Conservation (phyloP, 257 asterid genomes). For the Anisodus acutangulus region DNA sequence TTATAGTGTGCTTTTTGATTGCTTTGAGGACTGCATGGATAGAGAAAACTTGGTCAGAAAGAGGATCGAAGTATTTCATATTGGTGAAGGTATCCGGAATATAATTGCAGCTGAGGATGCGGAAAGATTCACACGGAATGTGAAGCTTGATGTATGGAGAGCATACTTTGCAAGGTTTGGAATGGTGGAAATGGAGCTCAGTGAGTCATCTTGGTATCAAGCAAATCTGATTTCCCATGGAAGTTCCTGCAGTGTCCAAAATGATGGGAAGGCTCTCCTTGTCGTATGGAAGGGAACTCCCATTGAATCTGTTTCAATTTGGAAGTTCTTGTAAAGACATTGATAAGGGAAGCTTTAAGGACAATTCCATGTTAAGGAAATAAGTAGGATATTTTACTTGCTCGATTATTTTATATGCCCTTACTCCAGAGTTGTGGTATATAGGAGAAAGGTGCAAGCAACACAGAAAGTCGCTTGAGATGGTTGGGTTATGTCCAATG, state of each 20-base stretch:
- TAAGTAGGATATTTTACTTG: neutral
- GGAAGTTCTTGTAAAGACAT: constrained; percentile 29
- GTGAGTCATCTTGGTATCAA: constrained; percentile 35
- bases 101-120: constrained; percentile 35
- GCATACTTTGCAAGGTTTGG: constrained; percentile 31
- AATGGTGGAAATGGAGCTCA: constrained; percentile 32
- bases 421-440: neutral
- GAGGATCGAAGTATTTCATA: constrained; percentile 23
- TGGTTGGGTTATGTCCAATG: neutral
- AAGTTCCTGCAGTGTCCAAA: constrained; percentile 34
- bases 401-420: neutral
- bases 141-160: constrained; percentile 36
- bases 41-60: constrained; percentile 12
- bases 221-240: constrained; percentile 33
- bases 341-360: constrained; percentile 5
- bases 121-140: constrained; percentile 29
- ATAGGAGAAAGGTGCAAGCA: neutral
- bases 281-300: constrained; percentile 41
- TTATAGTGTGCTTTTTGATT: constrained; percentile 31
- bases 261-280: constrained; percentile 32
- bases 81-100: constrained; percentile 33
- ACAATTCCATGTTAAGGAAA: neutral
- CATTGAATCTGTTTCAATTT: constrained; percentile 31
- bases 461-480: neutral
- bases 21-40: constrained; percentile 36